Base-by-base conservation (phyloP, 768 basidiomycete genomes). In the Podaxis sp. region DNA sequence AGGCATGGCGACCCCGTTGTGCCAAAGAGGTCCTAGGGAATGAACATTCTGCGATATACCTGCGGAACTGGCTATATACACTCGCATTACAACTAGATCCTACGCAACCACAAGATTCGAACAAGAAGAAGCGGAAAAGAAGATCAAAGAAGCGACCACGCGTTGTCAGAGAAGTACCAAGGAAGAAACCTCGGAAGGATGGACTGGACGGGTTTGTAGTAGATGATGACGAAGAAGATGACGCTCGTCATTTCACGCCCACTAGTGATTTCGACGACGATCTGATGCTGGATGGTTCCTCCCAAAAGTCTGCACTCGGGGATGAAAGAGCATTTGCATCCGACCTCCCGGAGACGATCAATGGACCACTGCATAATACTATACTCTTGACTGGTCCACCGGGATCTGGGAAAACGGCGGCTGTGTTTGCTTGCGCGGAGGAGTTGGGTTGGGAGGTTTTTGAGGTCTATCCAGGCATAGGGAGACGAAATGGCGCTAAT, bases 391-490 rank as follows among this genome's bases (percentile, higher is more conserved):
- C 78, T 48, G 97, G 97, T 0, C 95, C 94, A 0, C 75, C 83
- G 36, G 96, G 96, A 11, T 81, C 81, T 58, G 97, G 97, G 36
- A 99, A 99, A 77, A 96, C 95, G 4, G 88, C 93, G 1, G 84
- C 93, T 22, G 90, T 97, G 2, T 95, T 97, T 74, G 95, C 96
- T 0, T 96, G 95, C 70, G 94, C 95, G 4, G 86, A 88, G 58
- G 96, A 99, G 75, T 80, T 99, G 37, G 93, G 89, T 13, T 99
- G 93, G 93, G 93, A 96, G 55, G 87, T 99, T 12, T 97, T 98
- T 70, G 97, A 99, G 73, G 95, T 99, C 12, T 91, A 95, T 75
- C 93, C 97, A 26, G 97, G 97, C 2, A 88, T 96, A 56, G 95
- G 95, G n/a, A 91, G 85, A 69, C 85, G 97, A 38, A 91, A 86